phyloP scores from a whole-genome alignment of 306 rosid genomes.

The Prinsepia uniflora region DNA sequence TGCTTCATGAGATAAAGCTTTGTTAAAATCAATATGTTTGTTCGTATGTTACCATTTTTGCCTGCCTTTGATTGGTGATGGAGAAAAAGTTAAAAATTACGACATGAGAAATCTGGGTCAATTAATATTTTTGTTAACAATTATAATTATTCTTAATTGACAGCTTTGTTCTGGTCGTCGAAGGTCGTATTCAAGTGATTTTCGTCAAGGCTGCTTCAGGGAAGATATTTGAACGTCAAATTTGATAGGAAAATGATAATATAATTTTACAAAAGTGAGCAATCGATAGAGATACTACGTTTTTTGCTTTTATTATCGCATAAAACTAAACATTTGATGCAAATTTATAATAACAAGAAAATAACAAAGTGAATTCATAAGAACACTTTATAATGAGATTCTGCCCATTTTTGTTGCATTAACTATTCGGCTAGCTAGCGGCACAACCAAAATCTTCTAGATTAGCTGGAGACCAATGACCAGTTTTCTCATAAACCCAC shows the following conservation, averaged over 20 bases:
- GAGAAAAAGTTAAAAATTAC: neutral
- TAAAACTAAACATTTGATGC: no score
- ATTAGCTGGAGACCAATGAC: neutral
- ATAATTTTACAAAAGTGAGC: neutral
- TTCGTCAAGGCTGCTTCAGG: neutral
- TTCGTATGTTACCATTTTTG: no score
- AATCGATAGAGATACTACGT: no score
- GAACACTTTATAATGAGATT: neutral
- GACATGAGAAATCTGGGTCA: neutral
- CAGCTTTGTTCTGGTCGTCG: neutral
- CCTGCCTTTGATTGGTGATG: neutral
- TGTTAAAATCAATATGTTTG: no score
- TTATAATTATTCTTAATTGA: neutral
- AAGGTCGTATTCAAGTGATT: neutral
- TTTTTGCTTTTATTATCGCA: no score
- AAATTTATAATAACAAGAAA: no score
- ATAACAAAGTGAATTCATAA: no score
- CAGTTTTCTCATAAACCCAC: no score
- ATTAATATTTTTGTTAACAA: neutral
- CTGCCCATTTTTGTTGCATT: neutral
- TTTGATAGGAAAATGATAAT: neutral
- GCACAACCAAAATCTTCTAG: neutral
- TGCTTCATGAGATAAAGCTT: no score
- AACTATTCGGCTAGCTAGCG: neutral
- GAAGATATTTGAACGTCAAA: neutral